These are phyloP conservation scores for Yamadazyma olivae DNA, from an alignment of 805 yeast species.

Conservation along the genomic window DNA sequence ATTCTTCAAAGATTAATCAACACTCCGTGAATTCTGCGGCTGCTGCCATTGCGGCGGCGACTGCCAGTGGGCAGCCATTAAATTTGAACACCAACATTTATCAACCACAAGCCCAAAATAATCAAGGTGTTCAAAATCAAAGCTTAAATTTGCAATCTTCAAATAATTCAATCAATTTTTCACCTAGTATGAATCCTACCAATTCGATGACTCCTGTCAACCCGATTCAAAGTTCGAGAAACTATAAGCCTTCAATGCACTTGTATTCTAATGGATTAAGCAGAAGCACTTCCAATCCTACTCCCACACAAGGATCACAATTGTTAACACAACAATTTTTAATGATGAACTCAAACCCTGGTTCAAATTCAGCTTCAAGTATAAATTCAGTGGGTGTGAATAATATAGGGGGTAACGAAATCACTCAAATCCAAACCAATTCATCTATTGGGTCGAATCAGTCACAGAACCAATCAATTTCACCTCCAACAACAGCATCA, in stretches of 20 bases:
- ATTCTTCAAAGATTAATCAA: constrained; percentile 9
- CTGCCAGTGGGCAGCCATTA: constrained; percentile 46
- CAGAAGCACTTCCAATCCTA: constrained; percentile 11
- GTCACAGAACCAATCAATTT: no score
- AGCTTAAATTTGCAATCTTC: constrained; percentile 22
- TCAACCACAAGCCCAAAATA: constrained; percentile 21
- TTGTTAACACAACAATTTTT: constrained; percentile 9
- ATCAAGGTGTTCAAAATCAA: constrained; percentile 12
- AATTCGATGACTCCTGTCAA: background rate
- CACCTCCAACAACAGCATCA: constrained; percentile 6
- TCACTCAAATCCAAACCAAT: constrained; percentile 6
- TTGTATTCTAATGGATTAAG: constrained; percentile 3
- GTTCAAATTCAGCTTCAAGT: background rate
- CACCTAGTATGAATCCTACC: background rate
- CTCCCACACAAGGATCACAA: constrained; percentile 14
- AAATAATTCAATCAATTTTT: background rate
- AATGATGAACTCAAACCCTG: constrained; percentile 3
- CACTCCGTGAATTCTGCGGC: constrained; percentile 40
- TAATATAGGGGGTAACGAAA: background rate
- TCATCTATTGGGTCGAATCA: constrained; percentile 5
- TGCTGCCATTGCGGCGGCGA: constrained; percentile 47
- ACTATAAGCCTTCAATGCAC: constrained; percentile 3
- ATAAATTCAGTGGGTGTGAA: no score
- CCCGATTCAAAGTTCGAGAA: background rate
- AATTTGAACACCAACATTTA: constrained; percentile 23